Conservation (phyloP, 805 yeast species). For the Lipomyces spencermartinsiae region DNA sequence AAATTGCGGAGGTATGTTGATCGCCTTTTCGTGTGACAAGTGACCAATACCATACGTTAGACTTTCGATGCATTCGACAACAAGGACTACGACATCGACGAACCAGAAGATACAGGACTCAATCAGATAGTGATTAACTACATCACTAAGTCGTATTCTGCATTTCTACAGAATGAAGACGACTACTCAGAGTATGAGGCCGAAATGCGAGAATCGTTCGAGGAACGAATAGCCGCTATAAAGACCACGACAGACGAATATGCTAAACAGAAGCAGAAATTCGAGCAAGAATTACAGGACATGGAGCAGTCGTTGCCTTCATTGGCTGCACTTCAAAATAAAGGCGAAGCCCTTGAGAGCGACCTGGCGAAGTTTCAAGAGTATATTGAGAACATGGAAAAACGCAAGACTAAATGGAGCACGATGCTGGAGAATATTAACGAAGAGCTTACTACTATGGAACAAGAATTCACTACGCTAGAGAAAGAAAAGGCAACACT, state of each 20-base stretch:
- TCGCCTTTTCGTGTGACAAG: neutral
- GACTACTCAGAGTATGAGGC: constrained; percentile 61
- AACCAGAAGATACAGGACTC: constrained; percentile 53
- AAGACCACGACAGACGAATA: constrained; percentile 54
- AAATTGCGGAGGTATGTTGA: constrained; percentile 49
- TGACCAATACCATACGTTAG: constrained; percentile 18
- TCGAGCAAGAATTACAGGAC: constrained; percentile 52
- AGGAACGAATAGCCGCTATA: constrained; percentile 57
- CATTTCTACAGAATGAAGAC: constrained; percentile 68
- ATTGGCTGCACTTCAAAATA: constrained; percentile 60
- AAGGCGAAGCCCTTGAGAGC: constrained; percentile 67
- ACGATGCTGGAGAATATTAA: constrained; percentile 61
- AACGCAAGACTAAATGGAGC: constrained; percentile 68
- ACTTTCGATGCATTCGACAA: constrained; percentile 52
- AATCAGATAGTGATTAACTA: constrained; percentile 64
- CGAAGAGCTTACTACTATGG: constrained; percentile 57
- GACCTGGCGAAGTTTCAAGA: constrained; percentile 74
- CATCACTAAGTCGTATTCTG: constrained; percentile 68
- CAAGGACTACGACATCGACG: constrained; percentile 45
- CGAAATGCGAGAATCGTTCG: constrained; percentile 64
- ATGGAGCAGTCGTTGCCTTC: constrained; percentile 54
- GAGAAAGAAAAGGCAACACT: constrained; percentile 34
- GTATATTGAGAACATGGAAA: constrained; percentile 70
- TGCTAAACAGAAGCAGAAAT: constrained; percentile 50
- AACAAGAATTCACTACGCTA: constrained; percentile 37